phyloP scores from a whole-genome alignment of 331 rosid species.

The Quercus tomentella region DNA sequence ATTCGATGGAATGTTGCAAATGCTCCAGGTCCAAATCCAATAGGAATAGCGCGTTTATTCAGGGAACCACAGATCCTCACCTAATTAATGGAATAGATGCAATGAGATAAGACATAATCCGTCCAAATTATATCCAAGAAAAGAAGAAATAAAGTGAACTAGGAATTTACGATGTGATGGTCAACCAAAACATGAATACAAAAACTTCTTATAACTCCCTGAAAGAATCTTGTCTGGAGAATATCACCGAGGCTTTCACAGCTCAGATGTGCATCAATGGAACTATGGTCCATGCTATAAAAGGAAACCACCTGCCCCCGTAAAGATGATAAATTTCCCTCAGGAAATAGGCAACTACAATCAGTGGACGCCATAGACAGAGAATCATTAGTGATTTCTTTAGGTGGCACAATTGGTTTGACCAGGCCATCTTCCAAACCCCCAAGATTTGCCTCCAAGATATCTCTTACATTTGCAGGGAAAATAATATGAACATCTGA shows the following conservation, averaged over 20 bases:
- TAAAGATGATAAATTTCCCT: constrained; percentile 59
- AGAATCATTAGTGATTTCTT: constrained; percentile 28
- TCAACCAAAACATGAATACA: constrained; percentile 75
- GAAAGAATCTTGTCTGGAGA: constrained; percentile 36
- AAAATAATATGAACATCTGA: constrained; percentile 66
- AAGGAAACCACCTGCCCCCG: constrained; percentile 56
- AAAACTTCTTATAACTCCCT: constrained; percentile 31
- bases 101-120: constrained; percentile 9
- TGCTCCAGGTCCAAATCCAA: constrained; percentile 81
- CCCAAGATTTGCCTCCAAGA: constrained; percentile 29
- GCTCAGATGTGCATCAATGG: constrained; percentile 31
- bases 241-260: constrained; percentile 28
- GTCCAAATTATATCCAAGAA: constrained; percentile 11
- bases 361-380: constrained; percentile 19
- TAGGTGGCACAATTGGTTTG: constrained; percentile 31
- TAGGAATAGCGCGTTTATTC: constrained; percentile 45
- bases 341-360: constrained; percentile 55
- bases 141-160: constrained; percentile 1
- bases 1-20: constrained; percentile 76
- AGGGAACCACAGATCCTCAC: constrained; percentile 55
- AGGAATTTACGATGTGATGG: constrained; percentile 44
- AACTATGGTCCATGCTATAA: constrained; percentile 39
- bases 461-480: constrained; percentile 37
- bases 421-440: constrained; percentile 27
- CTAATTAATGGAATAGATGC: constrained; percentile 34